Evolutionary conservation across 2,329 filamentous ascomycete genomes (phyloP).

Genomic region (Beauveria sp.): DNA sequence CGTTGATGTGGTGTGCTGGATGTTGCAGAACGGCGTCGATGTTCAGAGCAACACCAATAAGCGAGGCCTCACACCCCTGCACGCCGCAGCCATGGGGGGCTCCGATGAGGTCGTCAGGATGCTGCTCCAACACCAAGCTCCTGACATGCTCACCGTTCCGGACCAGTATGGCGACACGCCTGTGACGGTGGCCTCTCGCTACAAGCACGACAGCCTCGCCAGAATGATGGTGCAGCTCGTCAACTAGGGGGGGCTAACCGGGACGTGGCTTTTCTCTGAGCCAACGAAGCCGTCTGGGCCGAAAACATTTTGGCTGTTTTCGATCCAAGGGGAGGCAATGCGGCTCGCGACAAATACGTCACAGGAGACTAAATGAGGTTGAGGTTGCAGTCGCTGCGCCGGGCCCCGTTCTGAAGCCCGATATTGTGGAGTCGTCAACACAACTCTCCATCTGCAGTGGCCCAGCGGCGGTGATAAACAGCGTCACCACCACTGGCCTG

Average conservation of each 20-base stretch:
- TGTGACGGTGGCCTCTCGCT: conserved; percentile 6
- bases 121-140: not conserved
- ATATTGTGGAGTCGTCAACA: not conserved
- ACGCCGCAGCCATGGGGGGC: conserved; percentile 6
- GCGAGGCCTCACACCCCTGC: conserved; percentile 4
- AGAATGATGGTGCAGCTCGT: conserved; percentile 7
- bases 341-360: not conserved
- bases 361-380: not conserved
- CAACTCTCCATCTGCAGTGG: not conserved
- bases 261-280: not conserved
- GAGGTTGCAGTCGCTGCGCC: not conserved
- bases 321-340: not conserved
- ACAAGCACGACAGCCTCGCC: conserved; percentile 8
- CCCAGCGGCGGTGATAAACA: not conserved
- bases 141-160: conserved; percentile 1
- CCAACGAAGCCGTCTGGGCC: not conserved
- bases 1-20: conserved; percentile 4
- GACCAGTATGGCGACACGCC: conserved; percentile 3
- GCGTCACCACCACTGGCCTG: not conserved
- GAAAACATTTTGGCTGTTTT: not conserved
- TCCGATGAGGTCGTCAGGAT: conserved; percentile 4
- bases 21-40: conserved; percentile 6
- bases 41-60: conserved; percentile 2
- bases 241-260: not conserved
- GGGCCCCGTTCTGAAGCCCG: not conserved